Conservation (phyloP, 176 grass and related monocot genomes). For the Paspalum vaginatum region DNA sequence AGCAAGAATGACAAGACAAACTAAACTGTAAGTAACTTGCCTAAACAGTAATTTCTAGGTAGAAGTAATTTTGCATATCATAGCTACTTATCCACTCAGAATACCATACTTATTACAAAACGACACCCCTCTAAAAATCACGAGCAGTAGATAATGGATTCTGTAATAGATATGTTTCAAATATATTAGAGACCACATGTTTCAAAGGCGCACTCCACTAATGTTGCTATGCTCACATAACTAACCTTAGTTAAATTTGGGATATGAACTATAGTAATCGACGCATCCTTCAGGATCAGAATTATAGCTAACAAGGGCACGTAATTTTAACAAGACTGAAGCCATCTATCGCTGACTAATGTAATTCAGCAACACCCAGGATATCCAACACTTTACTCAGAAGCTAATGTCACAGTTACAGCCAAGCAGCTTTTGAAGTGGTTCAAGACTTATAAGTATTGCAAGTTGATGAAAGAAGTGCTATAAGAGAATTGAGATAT, state of each 20-base stretch:
- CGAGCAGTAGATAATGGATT: neutral
- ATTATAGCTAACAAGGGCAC: neutral
- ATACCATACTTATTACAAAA: conserved; percentile 7
- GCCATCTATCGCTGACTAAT: neutral
- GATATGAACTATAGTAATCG: neutral
- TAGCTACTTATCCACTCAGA: neutral
- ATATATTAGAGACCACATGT: neutral
- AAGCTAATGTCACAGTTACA: conserved; percentile 28
- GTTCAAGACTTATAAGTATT: neutral
- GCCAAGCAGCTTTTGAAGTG: conserved; percentile 1
- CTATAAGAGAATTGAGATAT: conserved; percentile 1
- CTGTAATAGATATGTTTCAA: neutral
- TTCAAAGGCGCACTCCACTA: conserved; percentile 11
- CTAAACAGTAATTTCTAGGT: neutral
- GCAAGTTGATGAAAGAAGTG: conserved; percentile 17
- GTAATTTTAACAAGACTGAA: neutral
- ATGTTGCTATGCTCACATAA: neutral
- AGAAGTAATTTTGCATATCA: neutral
- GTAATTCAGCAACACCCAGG: neutral
- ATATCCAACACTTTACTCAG: neutral
- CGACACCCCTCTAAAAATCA: neutral
- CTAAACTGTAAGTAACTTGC: conserved; percentile 5
- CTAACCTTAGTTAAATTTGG: neutral
- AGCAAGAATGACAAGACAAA: conserved; percentile 13
- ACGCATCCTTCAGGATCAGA: neutral